A percentile compares a stretch with the other conserved stretches of the same genome.
These are phyloP conservation scores for Nemania abortiva DNA, from an alignment of 2,329 filamentous ascomycete genomes.

Conservation along the genomic window DNA sequence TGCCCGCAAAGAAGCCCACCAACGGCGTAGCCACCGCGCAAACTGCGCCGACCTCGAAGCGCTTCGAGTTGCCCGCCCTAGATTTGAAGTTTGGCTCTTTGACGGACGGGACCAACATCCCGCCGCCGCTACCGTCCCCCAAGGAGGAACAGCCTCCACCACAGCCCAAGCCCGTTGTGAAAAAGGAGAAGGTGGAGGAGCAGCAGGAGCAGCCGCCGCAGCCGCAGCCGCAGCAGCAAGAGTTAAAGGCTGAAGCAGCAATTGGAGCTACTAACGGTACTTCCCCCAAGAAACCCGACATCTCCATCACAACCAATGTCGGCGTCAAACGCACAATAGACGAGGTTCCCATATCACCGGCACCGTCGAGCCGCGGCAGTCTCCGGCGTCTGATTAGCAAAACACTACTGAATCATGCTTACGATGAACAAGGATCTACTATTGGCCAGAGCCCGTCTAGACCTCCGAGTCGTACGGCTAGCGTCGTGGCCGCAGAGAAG, in stretches of 20 bases:
- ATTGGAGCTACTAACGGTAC: slow-evolving; percentile 53
- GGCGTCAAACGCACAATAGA: slow-evolving; percentile 65
- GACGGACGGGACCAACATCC: slow-evolving; percentile 72
- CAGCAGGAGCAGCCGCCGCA: slow-evolving; percentile 44
- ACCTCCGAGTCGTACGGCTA: slow-evolving; percentile 64
- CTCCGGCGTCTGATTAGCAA: slow-evolving; percentile 70
- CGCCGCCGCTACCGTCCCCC: slow-evolving; percentile 68
- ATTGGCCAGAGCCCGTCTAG: slow-evolving; percentile 55
- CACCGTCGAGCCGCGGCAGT: slow-evolving; percentile 65
- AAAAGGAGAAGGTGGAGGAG: slow-evolving; percentile 43
- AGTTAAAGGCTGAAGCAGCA: slow-evolving; percentile 43
- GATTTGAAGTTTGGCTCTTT: slow-evolving; percentile 70
- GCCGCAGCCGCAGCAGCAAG: slow-evolving; percentile 26
- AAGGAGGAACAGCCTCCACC: slow-evolving; percentile 55
- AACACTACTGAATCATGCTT: slow-evolving; percentile 65
- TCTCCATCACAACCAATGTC: slow-evolving; percentile 47
- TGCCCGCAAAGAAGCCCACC: slow-evolving; percentile 43
- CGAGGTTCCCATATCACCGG: slow-evolving; percentile 65
- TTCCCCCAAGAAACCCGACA: slow-evolving; percentile 50
- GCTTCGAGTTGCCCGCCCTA: slow-evolving; percentile 69
- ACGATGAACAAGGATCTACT: slow-evolving; percentile 57
- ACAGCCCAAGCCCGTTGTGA: slow-evolving; percentile 54
- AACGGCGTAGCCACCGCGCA: slow-evolving; percentile 40
- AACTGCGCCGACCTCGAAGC: slow-evolving; percentile 46
- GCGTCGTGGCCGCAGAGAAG: slow-evolving; percentile 63